Base-by-base conservation (phyloP, 768 basidiomycete genomes). In the Tylopilus felleus region DNA sequence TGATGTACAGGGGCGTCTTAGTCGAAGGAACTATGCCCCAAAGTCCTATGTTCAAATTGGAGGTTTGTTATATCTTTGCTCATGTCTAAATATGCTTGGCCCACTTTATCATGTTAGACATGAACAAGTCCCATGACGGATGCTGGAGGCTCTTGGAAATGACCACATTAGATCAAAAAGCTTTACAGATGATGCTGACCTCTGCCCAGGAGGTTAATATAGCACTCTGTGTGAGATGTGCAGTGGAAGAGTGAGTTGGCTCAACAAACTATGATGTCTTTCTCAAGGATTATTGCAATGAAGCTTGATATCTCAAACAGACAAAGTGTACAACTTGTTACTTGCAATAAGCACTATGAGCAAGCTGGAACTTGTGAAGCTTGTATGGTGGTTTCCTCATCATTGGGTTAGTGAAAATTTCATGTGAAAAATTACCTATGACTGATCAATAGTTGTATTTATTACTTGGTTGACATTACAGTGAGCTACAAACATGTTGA, bases 301-400 rank as follows among this genome's bases (percentile, higher is more conserved):
- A 35, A 35, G 33, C 12, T 25, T 48, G n/a, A 19, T 48, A 29
- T 35, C 13, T 4, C 12, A 14, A 14, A 16, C 33, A 35, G 2
- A 40, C 28, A 41, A 33, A 23, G n/a, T 47, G 3, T 8, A 47
- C 12, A 47, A 13, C 12, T 47, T 39, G 4, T 14, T 13, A n/a
- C 0, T 47, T 23, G 28, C 45, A 0, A 14, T 47, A 8, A 8
- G 6, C 5, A 25, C 8, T 5, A 19, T 2, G 12, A 3, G n/a
- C 5, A 2, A 10, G 19, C 1, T 19, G 8, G 2, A 19, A 5
- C 29, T 31, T 8, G 5, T 14, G 1, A 40, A 19, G 21, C 38
- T 56, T 47, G 55, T 28, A 36, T 35, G 13, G 21, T 52, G 46
- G 55, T 56, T 56, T 52, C 55, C 55, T 19, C 41, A 51, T 27